Evolutionary conservation across 2,329 filamentous ascomycete genomes (phyloP), one percentile per base, ranked within the genome.

Genomic region (Colletotrichum neosansevieriae): DNA sequence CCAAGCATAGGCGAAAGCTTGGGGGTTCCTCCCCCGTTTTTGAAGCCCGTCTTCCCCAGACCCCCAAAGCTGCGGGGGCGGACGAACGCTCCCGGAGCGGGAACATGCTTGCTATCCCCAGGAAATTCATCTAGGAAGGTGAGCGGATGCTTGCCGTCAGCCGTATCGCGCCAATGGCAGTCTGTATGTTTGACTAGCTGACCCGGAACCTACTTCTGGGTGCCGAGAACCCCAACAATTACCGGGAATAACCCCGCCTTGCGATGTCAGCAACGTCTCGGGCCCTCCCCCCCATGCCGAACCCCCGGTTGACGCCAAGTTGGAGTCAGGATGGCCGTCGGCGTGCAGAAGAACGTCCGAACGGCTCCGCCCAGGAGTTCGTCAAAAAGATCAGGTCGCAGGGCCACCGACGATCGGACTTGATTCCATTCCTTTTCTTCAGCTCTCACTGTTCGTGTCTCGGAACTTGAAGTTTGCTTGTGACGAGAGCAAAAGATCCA

Each of bases 351-450:
- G 47, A 69, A 69, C 17, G 21, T 5, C 66, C 66, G 66, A 57
- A 13, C 36, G 11, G 40, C 57, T 45, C 61, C 24, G 40, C 65
- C 51, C 32, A 11, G 61, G 17, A 44, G 36, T 24, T 44, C 19
- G 54, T 69, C 61, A 60, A 69, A 67, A 69, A 66, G 66, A 69
- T 59, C 45, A 10, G 34, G 66, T 69, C 66, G 66, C 66, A 56
- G 17, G 50, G 34, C 15, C 19, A 54, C 54, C 40, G 61, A 58
- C 61, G 36, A 60, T 60, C 42, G 66, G 66, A 45, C 58, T 40
- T 45, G n/a, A n/a, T 42, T 53, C 57, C 38, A 34, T 40, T 54
- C 60, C 3, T 42, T 34, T 21, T 29, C 40, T 24, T 29, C 42
- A 38, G 6, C 10, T 15, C 40, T 17, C 24, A 6, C 12, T 21